A percentile compares a stretch with the other conserved stretches of the same genome.
phyloP scores from a whole-genome alignment of 2,329 filamentous ascomycete genomes.

The Penicillium sp. region DNA sequence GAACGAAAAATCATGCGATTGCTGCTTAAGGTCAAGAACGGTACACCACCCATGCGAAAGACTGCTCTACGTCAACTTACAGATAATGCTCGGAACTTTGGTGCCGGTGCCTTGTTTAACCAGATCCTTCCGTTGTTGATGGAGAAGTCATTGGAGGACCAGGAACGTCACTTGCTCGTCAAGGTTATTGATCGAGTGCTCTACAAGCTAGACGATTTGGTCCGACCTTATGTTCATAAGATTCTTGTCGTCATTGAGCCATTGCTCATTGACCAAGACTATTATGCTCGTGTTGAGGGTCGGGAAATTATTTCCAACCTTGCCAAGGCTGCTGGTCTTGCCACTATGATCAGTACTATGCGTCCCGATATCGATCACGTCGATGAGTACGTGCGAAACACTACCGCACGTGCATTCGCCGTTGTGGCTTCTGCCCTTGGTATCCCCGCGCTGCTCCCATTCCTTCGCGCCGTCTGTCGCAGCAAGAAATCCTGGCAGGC shows the following conservation, averaged over 20 bases:
- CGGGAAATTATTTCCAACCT: conserved; percentile 99
- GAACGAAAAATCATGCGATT: conserved; percentile 98
- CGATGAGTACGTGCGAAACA: conserved; percentile 98
- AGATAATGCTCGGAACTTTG: conserved; percentile 95
- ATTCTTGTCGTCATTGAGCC: conserved; percentile 98
- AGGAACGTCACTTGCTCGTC: conserved; percentile 95
- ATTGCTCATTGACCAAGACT: conserved; percentile 98
- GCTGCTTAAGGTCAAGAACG: conserved; percentile 97
- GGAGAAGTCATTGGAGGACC: conserved; percentile 97
- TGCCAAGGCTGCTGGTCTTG: conserved; percentile 91
- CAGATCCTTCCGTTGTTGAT: conserved; percentile 95
- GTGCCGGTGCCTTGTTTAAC: conserved; percentile 90
- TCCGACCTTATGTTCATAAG: conserved; percentile 95
- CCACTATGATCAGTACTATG: conserved; percentile 99
- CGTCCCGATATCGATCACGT: conserved; percentile 97
- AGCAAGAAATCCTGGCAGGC: conserved; percentile 99
- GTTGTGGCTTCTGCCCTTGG: conserved; percentile 95
- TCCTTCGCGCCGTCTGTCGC: conserved; percentile 90
- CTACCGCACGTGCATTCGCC: conserved; percentile 92
- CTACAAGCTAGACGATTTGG: conserved; percentile 96
- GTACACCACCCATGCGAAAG: conserved; percentile 97
- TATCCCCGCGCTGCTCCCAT: conserved; percentile 91
- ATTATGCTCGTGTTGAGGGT: conserved; percentile 96
- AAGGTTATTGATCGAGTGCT: conserved; percentile 98
- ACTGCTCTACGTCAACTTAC: conserved; percentile 95